phyloP scores from a whole-genome alignment of 768 basidiomycete genomes.

The Lentinula edodes region DNA sequence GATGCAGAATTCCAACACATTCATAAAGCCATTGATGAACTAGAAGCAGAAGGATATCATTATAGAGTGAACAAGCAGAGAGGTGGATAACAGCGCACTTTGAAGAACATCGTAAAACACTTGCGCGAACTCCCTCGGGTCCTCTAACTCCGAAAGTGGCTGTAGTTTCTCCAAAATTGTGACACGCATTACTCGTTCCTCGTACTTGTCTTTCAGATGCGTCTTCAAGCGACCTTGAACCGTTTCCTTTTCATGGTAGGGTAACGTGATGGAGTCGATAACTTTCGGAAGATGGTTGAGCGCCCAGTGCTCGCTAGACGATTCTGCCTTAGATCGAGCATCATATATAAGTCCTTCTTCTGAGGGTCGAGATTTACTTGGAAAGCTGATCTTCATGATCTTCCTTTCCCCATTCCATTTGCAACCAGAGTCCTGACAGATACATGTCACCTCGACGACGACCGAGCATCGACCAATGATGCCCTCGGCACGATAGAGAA shows the following conservation, averaged over 20 bases:
- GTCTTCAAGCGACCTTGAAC: background rate
- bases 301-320: background rate
- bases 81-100: background rate
- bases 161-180: background rate
- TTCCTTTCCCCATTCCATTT: background rate
- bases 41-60: background rate
- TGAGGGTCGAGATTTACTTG: background rate
- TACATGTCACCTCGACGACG: background rate
- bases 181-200: background rate
- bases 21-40: constrained; percentile 8
- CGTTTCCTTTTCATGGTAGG: background rate
- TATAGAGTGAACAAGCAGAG: background rate
- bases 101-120: background rate
- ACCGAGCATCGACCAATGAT: background rate
- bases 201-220: background rate
- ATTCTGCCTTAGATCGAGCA: background rate
- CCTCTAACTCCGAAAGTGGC: background rate
- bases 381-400: background rate
- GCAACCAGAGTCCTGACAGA: background rate
- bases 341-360: background rate
- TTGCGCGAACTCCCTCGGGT: background rate
- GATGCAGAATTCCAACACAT: constrained; percentile 9
- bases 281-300: background rate
- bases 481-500: background rate
- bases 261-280: background rate